A percentile compares a stretch with the other conserved stretches of the same genome.
Conservation (phyloP, 768 basidiomycete genomes). For the Pholiota conissans region DNA sequence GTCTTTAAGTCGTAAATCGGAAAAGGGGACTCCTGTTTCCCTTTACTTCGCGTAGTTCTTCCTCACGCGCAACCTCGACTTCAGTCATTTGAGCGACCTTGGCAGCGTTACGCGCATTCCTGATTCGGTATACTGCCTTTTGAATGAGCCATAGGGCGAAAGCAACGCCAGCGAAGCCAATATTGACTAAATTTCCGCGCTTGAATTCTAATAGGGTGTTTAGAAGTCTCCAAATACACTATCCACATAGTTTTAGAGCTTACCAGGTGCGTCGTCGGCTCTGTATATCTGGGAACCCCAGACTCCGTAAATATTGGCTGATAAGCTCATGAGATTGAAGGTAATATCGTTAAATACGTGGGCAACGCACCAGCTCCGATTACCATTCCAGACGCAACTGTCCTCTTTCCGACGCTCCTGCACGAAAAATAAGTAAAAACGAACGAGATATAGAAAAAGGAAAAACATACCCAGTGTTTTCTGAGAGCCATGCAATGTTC, state of each 20-base stretch:
- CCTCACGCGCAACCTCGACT: conserved; percentile 25
- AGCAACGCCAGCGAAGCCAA: conserved; percentile 31
- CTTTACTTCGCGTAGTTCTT: conserved; percentile 24
- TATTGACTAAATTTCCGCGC: conserved; percentile 35
- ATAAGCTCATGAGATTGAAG: not conserved
- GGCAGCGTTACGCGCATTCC: conserved; percentile 26
- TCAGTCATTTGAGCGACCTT: conserved; percentile 21
- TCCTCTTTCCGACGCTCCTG: conserved; percentile 34
- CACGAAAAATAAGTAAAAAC: not conserved
- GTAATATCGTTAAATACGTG: not conserved
- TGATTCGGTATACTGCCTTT: conserved; percentile 28
- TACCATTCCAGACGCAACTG: conserved; percentile 34
- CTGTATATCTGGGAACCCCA: conserved; percentile 39
- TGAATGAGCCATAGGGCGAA: conserved; percentile 34
- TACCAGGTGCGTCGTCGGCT: conserved; percentile 36
- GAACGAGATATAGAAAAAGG: not conserved
- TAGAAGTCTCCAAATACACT: too few relatives aligned
- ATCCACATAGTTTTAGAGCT: too few relatives aligned
- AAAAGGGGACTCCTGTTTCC: conserved; percentile 35
- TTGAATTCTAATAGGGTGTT: conserved; percentile 30
- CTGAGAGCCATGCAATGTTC: conserved; percentile 41
- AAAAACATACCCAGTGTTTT: conserved; percentile 31
- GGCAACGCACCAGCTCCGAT: conserved; percentile 31
- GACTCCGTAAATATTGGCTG: conserved; percentile 29
- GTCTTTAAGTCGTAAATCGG: conserved; percentile 30